phyloP scores from a whole-genome alignment of 768 basidiomycete species.

The Hemileccinum impolitum region DNA sequence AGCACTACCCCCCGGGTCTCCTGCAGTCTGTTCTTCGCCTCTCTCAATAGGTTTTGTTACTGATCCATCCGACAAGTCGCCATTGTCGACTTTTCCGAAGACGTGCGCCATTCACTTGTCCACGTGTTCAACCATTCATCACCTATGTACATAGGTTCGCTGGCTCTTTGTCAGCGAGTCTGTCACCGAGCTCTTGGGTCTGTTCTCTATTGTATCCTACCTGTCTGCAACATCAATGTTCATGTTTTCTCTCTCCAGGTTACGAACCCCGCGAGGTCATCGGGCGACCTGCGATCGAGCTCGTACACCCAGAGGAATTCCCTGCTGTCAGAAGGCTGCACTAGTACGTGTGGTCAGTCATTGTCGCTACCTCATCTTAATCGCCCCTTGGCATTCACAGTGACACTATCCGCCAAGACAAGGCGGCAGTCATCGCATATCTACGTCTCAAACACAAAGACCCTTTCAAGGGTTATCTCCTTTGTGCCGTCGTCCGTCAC shows the following conservation, averaged over 20 bases:
- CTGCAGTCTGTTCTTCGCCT: conserved; percentile 56
- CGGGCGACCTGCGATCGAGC: conserved; percentile 64
- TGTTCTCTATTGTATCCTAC: not conserved
- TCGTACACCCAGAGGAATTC: conserved; percentile 81
- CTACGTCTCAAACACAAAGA: conserved; percentile 79
- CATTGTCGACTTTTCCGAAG: conserved; percentile 77
- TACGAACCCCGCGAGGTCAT: conserved; percentile 72
- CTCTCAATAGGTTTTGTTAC: not conserved
- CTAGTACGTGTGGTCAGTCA: conserved; percentile 42
- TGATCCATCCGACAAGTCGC: conserved; percentile 47
- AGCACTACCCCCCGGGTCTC: conserved; percentile 58
- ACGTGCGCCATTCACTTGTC: conserved; percentile 39
- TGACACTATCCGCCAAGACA: conserved; percentile 74
- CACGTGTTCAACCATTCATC: not conserved
- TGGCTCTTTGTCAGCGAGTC: conserved; percentile 71
- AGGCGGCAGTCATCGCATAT: conserved; percentile 76
- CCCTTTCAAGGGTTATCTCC: conserved; percentile 69
- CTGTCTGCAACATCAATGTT: not conserved
- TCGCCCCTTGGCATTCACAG: conserved; percentile 32
- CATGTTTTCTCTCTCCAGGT: conserved; percentile 38
- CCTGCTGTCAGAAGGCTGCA: conserved; percentile 62
- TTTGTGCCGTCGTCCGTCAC: conserved; percentile 66
- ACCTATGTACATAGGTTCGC: conserved; percentile 42
- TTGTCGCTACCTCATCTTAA: not conserved
- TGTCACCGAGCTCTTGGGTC: conserved; percentile 62